Base-by-base conservation (phyloP, 164 flowering plant species). In the Vitis rotundifolia region DNA sequence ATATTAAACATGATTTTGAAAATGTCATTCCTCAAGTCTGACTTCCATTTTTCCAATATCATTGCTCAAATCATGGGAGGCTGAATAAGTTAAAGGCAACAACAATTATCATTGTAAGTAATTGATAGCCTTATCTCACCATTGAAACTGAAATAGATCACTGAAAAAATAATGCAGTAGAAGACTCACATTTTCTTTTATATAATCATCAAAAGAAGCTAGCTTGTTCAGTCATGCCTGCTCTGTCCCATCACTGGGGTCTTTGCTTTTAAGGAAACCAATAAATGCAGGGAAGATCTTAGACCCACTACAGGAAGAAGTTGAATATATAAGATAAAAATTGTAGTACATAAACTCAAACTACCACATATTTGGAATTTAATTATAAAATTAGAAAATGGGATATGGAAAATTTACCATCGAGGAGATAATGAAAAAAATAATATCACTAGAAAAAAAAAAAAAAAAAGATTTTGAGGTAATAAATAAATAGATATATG, bases 191-290 rank as follows among this genome's bases (percentile, higher is more conserved):
- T 22, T 22, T 68, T 87, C 93, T 76, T 88, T 85, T 70, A 95
- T 76, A 67, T 93, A 77, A 76, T 82, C 84, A 61, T 22, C 83
- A 79, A 95, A 95, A 16, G 88, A 76, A 70, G 77, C 75, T 58
- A 93, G 83, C 84, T 93, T 93, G 56, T 55, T 75, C 3, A 90
- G 26, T 22, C 1, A 79, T 62, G 90, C 89, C 76, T 87, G 88
- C 84, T 95, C 97, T 53, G 97, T 87, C 79, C 98, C 99, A 82
- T 95, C 98, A 70, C 22, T 82, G 48, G 92, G 81, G 59, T 93
- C 93, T 78, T 91, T 91, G 92, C 99, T 93, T 75, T 93, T 89
- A 13, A 95, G 90, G 59, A 95, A 93, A 47, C 89, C 88, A 59
- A 95, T 83, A 81, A 91, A 95, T 29, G 90, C 74, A 57, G 98